Conservation (phyloP, 306 rosid species). For the Arachis hypogaea region DNA sequence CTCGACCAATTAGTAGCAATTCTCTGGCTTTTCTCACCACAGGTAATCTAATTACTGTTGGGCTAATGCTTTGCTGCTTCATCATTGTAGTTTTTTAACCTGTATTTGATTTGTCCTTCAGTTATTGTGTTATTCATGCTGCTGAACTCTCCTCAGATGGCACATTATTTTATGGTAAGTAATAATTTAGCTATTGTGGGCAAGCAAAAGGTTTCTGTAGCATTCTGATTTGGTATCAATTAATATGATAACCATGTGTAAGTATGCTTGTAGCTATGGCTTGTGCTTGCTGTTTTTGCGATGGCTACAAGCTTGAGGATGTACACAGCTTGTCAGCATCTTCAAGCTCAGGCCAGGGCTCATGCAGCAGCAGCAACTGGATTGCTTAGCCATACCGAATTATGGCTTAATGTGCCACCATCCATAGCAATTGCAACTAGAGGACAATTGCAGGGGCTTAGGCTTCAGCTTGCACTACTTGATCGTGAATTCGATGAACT, state of each 20-base stretch:
- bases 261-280: slow-evolving; percentile 67
- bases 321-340: slow-evolving; percentile 90
- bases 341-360: slow-evolving; percentile 92
- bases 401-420: slow-evolving; percentile 78
- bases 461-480: slow-evolving; percentile 96
- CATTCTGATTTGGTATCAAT: slow-evolving; percentile 18
- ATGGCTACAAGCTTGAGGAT: slow-evolving; percentile 47
- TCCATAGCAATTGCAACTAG: slow-evolving; percentile 86
- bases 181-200: slow-evolving; percentile 15
- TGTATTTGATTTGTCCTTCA: slow-evolving; percentile 41
- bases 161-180: slow-evolving; percentile 77
- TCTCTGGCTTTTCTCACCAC: slow-evolving; percentile 82
- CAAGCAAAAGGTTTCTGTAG: background rate
- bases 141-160: slow-evolving; percentile 78
- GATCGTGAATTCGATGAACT: slow-evolving; percentile 92
- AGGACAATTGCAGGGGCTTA: slow-evolving; percentile 90
- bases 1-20: slow-evolving; percentile 49
- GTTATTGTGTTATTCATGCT: slow-evolving; percentile 61
- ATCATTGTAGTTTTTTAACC: slow-evolving; percentile 15
- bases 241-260: slow-evolving; percentile 10
- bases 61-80: slow-evolving; percentile 31
- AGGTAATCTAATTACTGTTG: slow-evolving; percentile 50
- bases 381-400: slow-evolving; percentile 80
- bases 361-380: slow-evolving; percentile 69
- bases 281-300: slow-evolving; percentile 73